Base-by-base conservation (phyloP, 345 rosid genomes). In the Acer negundo region DNA sequence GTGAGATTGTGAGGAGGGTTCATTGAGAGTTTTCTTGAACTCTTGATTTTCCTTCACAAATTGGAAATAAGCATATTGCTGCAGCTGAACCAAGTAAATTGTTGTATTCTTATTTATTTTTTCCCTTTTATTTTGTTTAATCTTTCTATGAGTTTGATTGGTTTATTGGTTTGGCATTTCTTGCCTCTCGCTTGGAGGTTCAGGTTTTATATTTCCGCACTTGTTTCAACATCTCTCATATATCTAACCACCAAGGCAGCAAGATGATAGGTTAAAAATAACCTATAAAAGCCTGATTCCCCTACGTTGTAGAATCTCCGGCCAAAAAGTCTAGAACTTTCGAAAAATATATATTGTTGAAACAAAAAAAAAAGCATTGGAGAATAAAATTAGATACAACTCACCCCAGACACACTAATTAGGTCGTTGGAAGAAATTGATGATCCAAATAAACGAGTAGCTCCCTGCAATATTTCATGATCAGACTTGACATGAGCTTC, bases 401-500 rank as follows among this genome's bases (percentile, higher is more conserved):
- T 87, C 87, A 91, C 99, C 86, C 98, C 98, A 62, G 99, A 94
- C 66, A 93, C 97, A 61, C 84, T 69, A 55, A 94, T 82, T 69
- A 94, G 88, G 75, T 97, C 94, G 77, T 73, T 89, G 17, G 95
- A 91, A 75, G 95, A 86, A 83, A 94, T 90, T 53, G 93, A 85
- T 78, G 96, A 97, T 85, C 98, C 98, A 89, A 85, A 94, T 77
- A 94, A 85, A 70, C 97, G 93, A 77, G 98, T 92, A 79, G 92
- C 97, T 80, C 99, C 97, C 99, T 96, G 90, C 80, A 85, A 84
- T 67, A 85, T 78, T 75, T 78, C 74, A 78, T 44, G 11, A 74
- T 40, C 70, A 69, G 71, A 35, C 46, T 19, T 61, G 68, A 47
- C 77, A 74, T 47, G 2, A 73, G 59, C 64, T 71, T 71, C 61